phyloP scores from a whole-genome alignment of 805 yeast species.

The Zygosaccharomyces pseudorouxii region DNA sequence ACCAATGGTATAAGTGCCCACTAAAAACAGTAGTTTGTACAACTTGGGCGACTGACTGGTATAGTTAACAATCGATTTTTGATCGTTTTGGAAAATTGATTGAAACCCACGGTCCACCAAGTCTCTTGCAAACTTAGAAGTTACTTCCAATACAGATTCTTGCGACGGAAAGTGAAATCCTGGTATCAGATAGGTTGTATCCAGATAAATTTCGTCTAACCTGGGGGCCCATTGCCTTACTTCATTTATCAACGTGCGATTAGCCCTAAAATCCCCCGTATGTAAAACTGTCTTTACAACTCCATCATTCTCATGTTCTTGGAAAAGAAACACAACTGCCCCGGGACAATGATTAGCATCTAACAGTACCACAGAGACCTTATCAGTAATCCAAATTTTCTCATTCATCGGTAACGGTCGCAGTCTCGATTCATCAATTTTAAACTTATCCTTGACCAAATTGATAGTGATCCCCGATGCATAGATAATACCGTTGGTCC shows the following conservation, averaged over 20 bases:
- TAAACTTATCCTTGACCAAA: conserved; percentile 50
- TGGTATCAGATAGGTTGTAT: conserved; percentile 85
- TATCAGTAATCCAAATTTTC: conserved; percentile 39
- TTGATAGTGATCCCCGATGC: conserved; percentile 68
- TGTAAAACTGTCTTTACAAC: conserved; percentile 45
- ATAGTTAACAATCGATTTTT: conserved; percentile 39
- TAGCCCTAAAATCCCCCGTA: conserved; percentile 91
- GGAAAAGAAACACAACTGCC: conserved; percentile 73
- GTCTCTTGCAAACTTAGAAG: conserved; percentile 49
- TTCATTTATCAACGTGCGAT: conserved; percentile 44
- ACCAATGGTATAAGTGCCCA: conserved; percentile 91
- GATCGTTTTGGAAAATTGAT: conserved; percentile 20
- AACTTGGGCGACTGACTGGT: conserved; percentile 17
- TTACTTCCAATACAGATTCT: conserved; percentile 53
- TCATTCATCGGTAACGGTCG: conserved; percentile 41
- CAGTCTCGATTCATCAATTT: conserved; percentile 45
- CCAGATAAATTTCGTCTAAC: conserved; percentile 69
- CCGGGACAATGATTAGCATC: conserved; percentile 99
- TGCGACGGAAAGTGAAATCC: conserved; percentile 75
- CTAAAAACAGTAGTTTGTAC: conserved; percentile 35
- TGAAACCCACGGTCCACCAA: conserved; percentile 34
- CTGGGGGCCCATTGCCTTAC: conserved; percentile 22
- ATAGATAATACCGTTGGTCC: conserved; percentile 70
- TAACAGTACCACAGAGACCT: conserved; percentile 52
- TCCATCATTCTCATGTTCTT: conserved; percentile 28